Evolutionary conservation across 2,329 filamentous ascomycete genomes (phyloP), one percentile per base, ranked within the genome.

Genomic region (Fusarium acutatum): DNA sequence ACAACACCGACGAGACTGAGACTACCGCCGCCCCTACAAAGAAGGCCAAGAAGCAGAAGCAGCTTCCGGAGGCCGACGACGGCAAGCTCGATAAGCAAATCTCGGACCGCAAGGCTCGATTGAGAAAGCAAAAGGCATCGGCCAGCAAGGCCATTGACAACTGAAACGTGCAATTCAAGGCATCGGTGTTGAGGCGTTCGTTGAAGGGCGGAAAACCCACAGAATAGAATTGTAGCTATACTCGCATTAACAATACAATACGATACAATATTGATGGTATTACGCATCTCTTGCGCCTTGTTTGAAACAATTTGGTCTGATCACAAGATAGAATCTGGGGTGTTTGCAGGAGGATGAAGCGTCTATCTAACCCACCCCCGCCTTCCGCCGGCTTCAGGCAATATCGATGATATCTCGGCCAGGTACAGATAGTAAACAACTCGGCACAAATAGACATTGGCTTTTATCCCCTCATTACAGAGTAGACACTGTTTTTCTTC

Each of bases 121-220:
- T 90, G 74, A 88, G 84, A 82, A 90, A 89, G 83, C 87, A 89
- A 77, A 90, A 90, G 86, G 85, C 85, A 66, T 83, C 84, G 49
- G 88, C 88, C 22, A 88, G 86, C 82, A 86, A 86, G 81, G 84
- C 86, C 32, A 78, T 86, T 74, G 86, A 87, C 41, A 81, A 82
- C 67, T 87, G 77, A 81, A 75, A 72, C 41, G 35, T 37, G 52
- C 69, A 68, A 75, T 75, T 77, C 66, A 71, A 64, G 76, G 79
- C 77, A 79, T 63, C 61, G 80, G 80, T 79, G 79, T 81, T 81
- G 71, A 47, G 79, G 80, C 79, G 79, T 81, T 79, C 78, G 79
- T 81, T 79, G 77, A 70, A 63, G 64, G 73, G 71, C 52, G 71
- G 71, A 73, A 77, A 76, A 70, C 61, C 43, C 67, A 30, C 20